Conservation (phyloP, 768 basidiomycete species). For the Boletus reticuloceps region DNA sequence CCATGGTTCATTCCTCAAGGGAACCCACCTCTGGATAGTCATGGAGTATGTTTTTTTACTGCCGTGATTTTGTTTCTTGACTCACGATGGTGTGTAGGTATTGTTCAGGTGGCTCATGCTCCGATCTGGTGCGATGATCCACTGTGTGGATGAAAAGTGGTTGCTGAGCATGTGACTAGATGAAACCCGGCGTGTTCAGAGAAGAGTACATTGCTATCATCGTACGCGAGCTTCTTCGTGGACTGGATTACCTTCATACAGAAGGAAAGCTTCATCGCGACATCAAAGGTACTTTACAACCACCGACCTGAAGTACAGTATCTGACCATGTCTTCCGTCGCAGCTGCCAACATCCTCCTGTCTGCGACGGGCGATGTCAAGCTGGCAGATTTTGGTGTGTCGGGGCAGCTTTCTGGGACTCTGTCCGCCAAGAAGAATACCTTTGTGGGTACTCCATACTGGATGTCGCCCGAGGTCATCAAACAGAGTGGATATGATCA, state of each 20-base stretch:
- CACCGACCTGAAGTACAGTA: too few species aligned
- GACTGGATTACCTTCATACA: constrained; percentile 91
- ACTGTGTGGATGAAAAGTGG: background rate
- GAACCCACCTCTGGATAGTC: constrained; percentile 97
- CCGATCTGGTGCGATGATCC: constrained; percentile 77
- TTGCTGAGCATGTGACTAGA: constrained; percentile 46
- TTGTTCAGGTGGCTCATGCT: constrained; percentile 97
- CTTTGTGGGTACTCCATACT: constrained; percentile 96
- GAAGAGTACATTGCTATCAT: constrained; percentile 99
- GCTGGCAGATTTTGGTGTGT: constrained; percentile 97
- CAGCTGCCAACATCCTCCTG: constrained; percentile 92
- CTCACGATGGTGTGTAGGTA: constrained; percentile 55
- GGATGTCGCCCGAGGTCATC: constrained; percentile 99
- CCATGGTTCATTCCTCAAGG: constrained; percentile 94
- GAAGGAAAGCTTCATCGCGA: constrained; percentile 99
- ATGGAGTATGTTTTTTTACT: constrained; percentile 70
- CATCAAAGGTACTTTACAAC: constrained; percentile 79
- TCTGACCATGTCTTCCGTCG: background rate
- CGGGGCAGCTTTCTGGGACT: constrained; percentile 92
- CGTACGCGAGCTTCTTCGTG: constrained; percentile 84
- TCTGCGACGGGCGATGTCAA: constrained; percentile 95
- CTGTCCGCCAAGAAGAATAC: constrained; percentile 96
- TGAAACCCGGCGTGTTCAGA: constrained; percentile 97
- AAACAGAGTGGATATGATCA: constrained; percentile 99
- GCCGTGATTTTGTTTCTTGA: background rate